Evolutionary conservation across 2,329 filamentous ascomycete species (phyloP).

Genomic region (Diaporthe vaccinii): DNA sequence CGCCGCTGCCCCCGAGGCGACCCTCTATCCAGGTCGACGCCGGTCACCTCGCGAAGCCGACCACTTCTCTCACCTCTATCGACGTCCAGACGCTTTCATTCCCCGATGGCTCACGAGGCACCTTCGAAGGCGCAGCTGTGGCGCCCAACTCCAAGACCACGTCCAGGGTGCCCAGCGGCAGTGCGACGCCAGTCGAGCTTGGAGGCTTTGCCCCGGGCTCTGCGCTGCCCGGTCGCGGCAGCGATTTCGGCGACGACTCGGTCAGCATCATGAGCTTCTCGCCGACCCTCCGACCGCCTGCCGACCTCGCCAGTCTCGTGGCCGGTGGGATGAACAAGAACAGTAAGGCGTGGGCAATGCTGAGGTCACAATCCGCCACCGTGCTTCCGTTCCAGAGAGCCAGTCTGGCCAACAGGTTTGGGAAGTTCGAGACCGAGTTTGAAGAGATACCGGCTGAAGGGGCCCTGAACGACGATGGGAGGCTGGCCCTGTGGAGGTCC

Average conservation of each 20-base stretch:
- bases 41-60: constrained; percentile 73
- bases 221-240: constrained; percentile 32
- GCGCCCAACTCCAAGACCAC: constrained; percentile 35
- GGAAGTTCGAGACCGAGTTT: constrained; percentile 83
- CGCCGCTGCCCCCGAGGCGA: constrained; percentile 47
- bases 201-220: constrained; percentile 40
- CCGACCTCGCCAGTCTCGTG: constrained; percentile 86
- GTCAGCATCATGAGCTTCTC: constrained; percentile 77
- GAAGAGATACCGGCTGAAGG: constrained; percentile 75
- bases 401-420: constrained; percentile 62
- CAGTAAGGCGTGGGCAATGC: constrained; percentile 77
- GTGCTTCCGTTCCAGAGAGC: constrained; percentile 70
- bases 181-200: constrained; percentile 53
- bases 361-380: constrained; percentile 72
- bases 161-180: constrained; percentile 53
- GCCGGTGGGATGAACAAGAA: constrained; percentile 76
- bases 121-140: constrained; percentile 61
- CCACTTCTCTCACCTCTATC: constrained; percentile 85
- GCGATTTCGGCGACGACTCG: constrained; percentile 63
- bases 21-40: constrained; percentile 43
- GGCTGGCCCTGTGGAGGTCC: constrained; percentile 84
- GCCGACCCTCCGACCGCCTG: constrained; percentile 72
- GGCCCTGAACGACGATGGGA: constrained; percentile 64
- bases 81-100: constrained; percentile 84
- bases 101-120: constrained; percentile 77